Evolutionary conservation across 2,329 filamentous ascomycete genomes (phyloP), one percentile per base, ranked within the genome.

Genomic region (Grosmannia serpens): DNA sequence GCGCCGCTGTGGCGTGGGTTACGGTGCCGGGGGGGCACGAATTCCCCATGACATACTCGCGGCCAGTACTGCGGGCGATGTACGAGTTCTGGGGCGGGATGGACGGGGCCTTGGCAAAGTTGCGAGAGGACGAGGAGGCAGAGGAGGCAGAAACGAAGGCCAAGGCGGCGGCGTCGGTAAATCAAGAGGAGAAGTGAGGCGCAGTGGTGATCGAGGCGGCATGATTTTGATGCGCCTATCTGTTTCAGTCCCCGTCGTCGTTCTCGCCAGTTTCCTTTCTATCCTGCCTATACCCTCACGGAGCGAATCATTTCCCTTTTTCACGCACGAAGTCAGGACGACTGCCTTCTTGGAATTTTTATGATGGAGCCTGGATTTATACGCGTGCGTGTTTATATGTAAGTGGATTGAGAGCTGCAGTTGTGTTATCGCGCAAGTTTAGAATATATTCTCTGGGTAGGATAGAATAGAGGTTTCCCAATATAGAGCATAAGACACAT

Each of bases 1-100:
- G 70, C 54, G 72, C 74, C 0, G 73, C 73, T 17, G 74, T 83
- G 8, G 68, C 70, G 49, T 83, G 80, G 76, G 74, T 70, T 38
- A 67, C 79, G 13, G 70, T 85, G 1, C 74, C 75, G 0, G 81
- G 80, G 1, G 77, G 75, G 1, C 83, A 86, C 64, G 82, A 86
- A 62, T 85, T 85, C 64, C 80, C 83, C 20, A 83, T 84, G 72
- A 82, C 80, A n/a, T 74, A 79, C 60, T 67, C 73, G 0, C 64
- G 68, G 8, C 66, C 71, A 41, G 75, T 80, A 13, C 64, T 82
- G 59, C 65, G 68, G 49, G 73, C 72, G 58, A 70, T 84, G 11
- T 75, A 77, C 58, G 68, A 70, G 33, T 75, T 79, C 59, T 83
- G 79, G 78, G 71, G 65, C 41, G 61, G 53, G 11, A 27, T 50